Evolutionary conservation across 176 grass and related monocot species (phyloP).

Genomic region (Avena eriantha): DNA sequence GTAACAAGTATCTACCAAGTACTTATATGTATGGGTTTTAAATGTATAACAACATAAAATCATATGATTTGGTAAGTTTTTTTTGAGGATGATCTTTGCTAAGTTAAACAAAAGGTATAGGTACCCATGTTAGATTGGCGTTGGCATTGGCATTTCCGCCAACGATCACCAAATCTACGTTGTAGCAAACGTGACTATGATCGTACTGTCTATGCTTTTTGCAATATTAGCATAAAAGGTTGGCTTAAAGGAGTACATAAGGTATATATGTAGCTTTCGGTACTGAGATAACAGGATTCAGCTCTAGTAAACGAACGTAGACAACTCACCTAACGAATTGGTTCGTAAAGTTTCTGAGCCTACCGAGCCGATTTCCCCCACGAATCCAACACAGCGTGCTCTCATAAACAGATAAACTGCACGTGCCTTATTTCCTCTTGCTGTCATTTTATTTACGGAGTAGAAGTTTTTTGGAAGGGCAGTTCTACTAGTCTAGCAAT

Average conservation of each 20-base stretch:
- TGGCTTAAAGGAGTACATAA: background rate
- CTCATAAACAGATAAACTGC: background rate
- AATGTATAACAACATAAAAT: no score
- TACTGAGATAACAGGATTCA: background rate
- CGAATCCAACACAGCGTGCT: background rate
- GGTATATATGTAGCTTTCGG: constrained; percentile 4
- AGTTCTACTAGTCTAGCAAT: background rate
- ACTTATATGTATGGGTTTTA: background rate
- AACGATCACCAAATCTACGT: background rate
- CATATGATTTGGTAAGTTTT: background rate
- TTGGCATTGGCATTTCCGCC: background rate
- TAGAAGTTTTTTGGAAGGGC: background rate
- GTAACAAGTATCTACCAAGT: background rate
- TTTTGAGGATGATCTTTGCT: background rate
- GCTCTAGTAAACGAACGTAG: background rate
- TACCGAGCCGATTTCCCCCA: background rate
- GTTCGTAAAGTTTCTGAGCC: background rate
- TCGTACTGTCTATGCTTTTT: background rate
- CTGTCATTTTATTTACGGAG: background rate
- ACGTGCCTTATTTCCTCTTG: background rate
- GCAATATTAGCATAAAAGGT: background rate
- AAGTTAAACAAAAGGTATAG: background rate
- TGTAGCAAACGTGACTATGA: background rate
- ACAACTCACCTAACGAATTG: constrained; percentile 9
- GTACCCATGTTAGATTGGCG: background rate